phyloP scores from a whole-genome alignment of 1,284 basidiomycete species.

The Apiotrichum laibachii region DNA sequence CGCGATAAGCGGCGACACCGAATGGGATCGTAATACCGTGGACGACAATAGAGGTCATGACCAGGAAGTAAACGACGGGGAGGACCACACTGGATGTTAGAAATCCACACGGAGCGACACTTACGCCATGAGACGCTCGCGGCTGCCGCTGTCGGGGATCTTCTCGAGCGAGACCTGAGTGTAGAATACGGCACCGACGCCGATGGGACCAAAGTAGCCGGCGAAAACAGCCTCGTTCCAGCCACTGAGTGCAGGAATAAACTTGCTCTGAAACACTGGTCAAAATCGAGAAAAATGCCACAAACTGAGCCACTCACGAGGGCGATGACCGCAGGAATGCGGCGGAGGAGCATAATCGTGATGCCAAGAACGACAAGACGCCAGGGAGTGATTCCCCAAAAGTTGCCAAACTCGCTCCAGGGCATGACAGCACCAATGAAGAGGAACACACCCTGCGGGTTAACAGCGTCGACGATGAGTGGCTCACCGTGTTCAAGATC shows the following conservation, averaged over 20 bases:
- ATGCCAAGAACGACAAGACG: slow-evolving; percentile 76
- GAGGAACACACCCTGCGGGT: slow-evolving; percentile 60
- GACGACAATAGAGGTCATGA: slow-evolving; percentile 54
- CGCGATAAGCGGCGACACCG: slow-evolving; percentile 15
- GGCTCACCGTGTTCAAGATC: slow-evolving; percentile 52
- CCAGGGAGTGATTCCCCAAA: slow-evolving; percentile 67
- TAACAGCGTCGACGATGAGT: background rate
- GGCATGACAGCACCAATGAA: slow-evolving; percentile 93
- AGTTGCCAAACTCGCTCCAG: slow-evolving; percentile 52
- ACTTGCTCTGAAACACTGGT: slow-evolving; percentile 26
- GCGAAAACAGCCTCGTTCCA: slow-evolving; percentile 49
- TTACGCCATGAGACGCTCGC: slow-evolving; percentile 43
- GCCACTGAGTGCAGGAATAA: slow-evolving; percentile 42
- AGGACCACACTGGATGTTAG: slow-evolving; percentile 39
- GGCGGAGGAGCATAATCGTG: slow-evolving; percentile 69
- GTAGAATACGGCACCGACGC: slow-evolving; percentile 56
- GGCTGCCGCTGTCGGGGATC: slow-evolving; percentile 51
- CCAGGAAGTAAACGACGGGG: slow-evolving; percentile 57
- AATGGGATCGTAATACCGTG: slow-evolving; percentile 53
- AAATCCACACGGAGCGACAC: background rate
- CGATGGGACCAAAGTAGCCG: slow-evolving; percentile 51
- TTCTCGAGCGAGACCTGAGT: slow-evolving; percentile 53
- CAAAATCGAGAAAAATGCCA: background rate
- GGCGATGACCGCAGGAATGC: slow-evolving; percentile 73
- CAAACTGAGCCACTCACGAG: slow-evolving; percentile 53